Base-by-base conservation (phyloP, 148 eudicot species). In the Pouteria glomerata region DNA sequence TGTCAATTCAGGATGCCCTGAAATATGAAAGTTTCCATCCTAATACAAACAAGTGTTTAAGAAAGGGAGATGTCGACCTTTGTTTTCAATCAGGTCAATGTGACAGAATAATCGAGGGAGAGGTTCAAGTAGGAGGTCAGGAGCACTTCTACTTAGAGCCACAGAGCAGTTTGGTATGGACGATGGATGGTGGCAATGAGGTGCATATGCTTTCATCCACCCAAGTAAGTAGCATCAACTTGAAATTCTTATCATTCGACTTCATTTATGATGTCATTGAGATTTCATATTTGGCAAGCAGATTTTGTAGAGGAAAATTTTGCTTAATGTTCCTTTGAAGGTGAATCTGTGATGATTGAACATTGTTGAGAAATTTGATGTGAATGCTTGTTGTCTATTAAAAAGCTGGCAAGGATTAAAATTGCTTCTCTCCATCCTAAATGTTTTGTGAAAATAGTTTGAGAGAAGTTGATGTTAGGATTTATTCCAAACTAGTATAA, bases 161-260 rank as follows among this genome's bases (percentile, higher is more conserved):
- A 72, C 52, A 87, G 33, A 77, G 94, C 84, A 96, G 82, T 79
- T 81, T 92, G 68, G 78, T 90, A 19, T 96, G 97, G 97, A 92
- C 99, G 44, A 15, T 82, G 81, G 99, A 96, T 78, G 79, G 85
- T 53, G 99, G 99, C 62, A 90, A 92, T 81, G 99, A 96, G 84
- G 92, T 96, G 73, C 99, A 96, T 70, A 90, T 96, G 97, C 82
- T 96, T 77, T 96, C 99, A 41, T 96, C 99, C 39, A 96, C 99
- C 67, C 99, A 96, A 77, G 99, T 95, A 85, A 80, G 90, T 51
- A 68, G 39, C 39, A 39, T 37, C 63, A 47, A 63, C 55, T 21
- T 73, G 1, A 59, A 47, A 26, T 51, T 58, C 19, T 48, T 55
- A 48, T 53, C 4, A 18, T 53, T 61, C 8, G 59, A n/a, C 0